Conservation (phyloP, 2,329 filamentous ascomycete species). For the Colletotrichum liaoningense region DNA sequence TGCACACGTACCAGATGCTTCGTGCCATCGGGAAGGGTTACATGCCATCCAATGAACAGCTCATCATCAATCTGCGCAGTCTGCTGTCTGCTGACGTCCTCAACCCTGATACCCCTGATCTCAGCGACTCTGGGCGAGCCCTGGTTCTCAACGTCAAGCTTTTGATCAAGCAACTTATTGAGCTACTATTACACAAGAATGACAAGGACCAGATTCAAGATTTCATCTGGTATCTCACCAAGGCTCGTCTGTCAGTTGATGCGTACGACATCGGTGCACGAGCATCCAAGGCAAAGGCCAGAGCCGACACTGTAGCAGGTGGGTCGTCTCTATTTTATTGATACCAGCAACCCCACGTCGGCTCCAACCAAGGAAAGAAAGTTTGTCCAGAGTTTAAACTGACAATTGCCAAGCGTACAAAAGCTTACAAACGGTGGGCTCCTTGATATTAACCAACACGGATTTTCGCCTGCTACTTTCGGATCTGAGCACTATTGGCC, state of each 20-base stretch:
- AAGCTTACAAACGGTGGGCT: constrained; percentile 85
- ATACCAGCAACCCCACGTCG: not conserved
- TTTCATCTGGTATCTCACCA: constrained; percentile 85
- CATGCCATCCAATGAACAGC: constrained; percentile 92
- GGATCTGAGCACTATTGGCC: constrained; percentile 81
- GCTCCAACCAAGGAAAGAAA: constrained; percentile 7
- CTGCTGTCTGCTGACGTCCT: constrained; percentile 82
- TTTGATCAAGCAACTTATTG: constrained; percentile 83
- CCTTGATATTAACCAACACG: constrained; percentile 87
- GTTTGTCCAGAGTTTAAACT: constrained; percentile 32
- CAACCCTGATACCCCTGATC: constrained; percentile 76
- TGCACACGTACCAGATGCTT: constrained; percentile 93
- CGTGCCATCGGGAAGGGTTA: constrained; percentile 84
- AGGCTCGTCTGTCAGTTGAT: constrained; percentile 78
- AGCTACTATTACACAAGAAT: constrained; percentile 87
- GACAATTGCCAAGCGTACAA: constrained; percentile 70
- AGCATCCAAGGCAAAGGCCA: constrained; percentile 71
- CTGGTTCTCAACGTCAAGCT: constrained; percentile 78
- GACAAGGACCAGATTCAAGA: constrained; percentile 87
- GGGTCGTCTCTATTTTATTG: constrained; percentile 40
- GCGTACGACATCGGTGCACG: constrained; percentile 70
- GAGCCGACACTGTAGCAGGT: constrained; percentile 79
- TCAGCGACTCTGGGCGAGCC: constrained; percentile 82
- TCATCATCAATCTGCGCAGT: constrained; percentile 82
- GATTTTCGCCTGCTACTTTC: constrained; percentile 90